Conservation (phyloP, 2,329 filamentous ascomycete species). For the Sclerotinia borealis region DNA sequence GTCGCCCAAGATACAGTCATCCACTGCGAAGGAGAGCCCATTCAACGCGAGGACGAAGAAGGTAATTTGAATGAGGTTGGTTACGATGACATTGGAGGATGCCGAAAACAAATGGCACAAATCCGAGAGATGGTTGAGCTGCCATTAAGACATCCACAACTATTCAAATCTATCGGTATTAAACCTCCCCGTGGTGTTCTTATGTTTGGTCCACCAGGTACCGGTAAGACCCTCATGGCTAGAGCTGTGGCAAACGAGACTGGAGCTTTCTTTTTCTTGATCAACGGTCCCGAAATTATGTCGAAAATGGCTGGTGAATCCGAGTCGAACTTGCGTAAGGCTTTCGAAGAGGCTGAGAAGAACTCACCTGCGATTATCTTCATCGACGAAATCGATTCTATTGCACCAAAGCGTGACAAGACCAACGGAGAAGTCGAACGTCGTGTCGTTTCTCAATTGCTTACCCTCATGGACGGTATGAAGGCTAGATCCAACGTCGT, state of each 20-base stretch:
- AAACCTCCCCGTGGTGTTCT: constrained; percentile 98
- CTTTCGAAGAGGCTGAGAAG: constrained; percentile 99
- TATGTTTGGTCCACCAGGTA: constrained; percentile 94
- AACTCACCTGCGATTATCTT: constrained; percentile 99
- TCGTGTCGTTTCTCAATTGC: constrained; percentile 93
- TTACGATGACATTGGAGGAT: constrained; percentile 98
- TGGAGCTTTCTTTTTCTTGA: constrained; percentile 97
- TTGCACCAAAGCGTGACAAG: constrained; percentile 99
- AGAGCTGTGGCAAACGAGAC: constrained; percentile 98
- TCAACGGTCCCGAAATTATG: constrained; percentile 99
- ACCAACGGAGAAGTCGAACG: constrained; percentile 98
- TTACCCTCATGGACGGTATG: constrained; percentile 99
- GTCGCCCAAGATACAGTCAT: constrained; percentile 98
- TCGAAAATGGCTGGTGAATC: constrained; percentile 99
- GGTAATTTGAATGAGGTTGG: constrained; percentile 98
- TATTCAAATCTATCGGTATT: constrained; percentile 99
- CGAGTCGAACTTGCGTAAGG: constrained; percentile 95
- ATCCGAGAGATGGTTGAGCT: constrained; percentile 98
- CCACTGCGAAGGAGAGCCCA: constrained; percentile 94
- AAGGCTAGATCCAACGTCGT: constrained; percentile 98
- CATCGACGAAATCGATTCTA: constrained; percentile 99
- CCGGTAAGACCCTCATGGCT: constrained; percentile 98
- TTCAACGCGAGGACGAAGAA: constrained; percentile 98
- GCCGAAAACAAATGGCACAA: constrained; percentile 99
- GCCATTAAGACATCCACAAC: constrained; percentile 90